Evolutionary conservation across 208 protist species (phyloP).

Genomic region (Acanthamoeba triangularis): DNA sequence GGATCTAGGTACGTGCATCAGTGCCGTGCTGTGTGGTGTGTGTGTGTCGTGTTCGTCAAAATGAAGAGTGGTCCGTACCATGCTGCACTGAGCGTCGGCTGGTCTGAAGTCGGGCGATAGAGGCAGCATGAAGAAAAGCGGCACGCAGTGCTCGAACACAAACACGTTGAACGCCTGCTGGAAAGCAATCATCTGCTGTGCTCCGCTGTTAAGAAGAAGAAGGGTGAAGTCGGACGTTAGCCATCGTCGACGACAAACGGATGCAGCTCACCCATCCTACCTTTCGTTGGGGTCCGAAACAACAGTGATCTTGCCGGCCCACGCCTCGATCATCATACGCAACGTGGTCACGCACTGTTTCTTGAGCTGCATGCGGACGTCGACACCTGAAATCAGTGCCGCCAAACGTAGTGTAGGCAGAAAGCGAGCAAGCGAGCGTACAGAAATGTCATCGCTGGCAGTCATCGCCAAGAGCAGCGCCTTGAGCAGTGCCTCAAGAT

Average conservation of each 20-base stretch:
- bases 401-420: not conserved
- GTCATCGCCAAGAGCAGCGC: not conserved
- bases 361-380: not conserved
- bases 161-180: conserved; percentile 50
- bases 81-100: conserved; percentile 40
- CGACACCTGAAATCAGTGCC: not conserved
- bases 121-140: conserved; percentile 33
- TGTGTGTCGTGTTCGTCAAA: no score
- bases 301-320: conserved; percentile 43
- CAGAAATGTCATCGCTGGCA: conserved; percentile 1
- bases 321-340: conserved; percentile 37
- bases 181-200: conserved; percentile 42
- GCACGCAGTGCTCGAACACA: conserved; percentile 51
- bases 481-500: conserved; percentile 39
- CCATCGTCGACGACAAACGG: not conserved
- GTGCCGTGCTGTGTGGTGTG: not conserved
- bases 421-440: not conserved
- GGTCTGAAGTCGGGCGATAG: not conserved
- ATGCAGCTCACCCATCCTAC: not conserved
- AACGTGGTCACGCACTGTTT: not conserved
- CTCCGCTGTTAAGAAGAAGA: not conserved
- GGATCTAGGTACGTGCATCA: not conserved
- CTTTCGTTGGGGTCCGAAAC: conserved; percentile 21
- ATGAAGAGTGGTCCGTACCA: not conserved
- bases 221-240: not conserved